Conservation (phyloP, 2,329 filamentous ascomycete species). For the Aspergillus candidus region DNA sequence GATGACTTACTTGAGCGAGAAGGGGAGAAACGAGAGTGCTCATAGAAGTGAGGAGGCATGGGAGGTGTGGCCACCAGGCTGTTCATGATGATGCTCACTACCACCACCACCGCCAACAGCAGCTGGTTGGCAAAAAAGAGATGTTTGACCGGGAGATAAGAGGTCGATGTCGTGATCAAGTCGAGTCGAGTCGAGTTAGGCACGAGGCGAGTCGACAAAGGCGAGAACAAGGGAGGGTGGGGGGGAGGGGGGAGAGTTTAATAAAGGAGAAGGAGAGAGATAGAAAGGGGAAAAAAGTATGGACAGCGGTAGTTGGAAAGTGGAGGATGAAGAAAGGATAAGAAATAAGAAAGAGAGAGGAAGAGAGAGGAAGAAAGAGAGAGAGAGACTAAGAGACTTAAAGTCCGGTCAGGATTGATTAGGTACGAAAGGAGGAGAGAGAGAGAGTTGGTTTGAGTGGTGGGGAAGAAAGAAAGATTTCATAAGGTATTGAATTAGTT, state of each 20-base stretch:
- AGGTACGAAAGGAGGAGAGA: slow-evolving; percentile 8
- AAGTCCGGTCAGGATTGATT: slow-evolving; percentile 1
- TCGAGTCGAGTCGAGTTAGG: no score
- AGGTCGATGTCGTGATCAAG: no score
- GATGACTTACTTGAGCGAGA: slow-evolving; percentile 51
- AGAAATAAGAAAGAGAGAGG: slow-evolving; percentile 1
- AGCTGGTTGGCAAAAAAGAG: slow-evolving; percentile 23
- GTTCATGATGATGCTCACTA: slow-evolving; percentile 48
- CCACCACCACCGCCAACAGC: slow-evolving; percentile 13
- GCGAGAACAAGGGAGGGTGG: slow-evolving; percentile 7
- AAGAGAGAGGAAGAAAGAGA: slow-evolving; percentile 1
- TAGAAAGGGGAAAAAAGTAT: slow-evolving; percentile 5
- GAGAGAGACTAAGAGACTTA: slow-evolving; percentile 8
- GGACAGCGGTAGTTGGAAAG: slow-evolving; percentile 2
- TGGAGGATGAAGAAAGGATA: slow-evolving; percentile 8
- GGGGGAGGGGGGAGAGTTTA: slow-evolving; percentile 21
- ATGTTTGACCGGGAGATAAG: no score
- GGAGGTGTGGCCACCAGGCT: slow-evolving; percentile 53
- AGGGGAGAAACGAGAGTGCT: slow-evolving; percentile 54
- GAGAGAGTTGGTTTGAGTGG: slow-evolving; percentile 1
- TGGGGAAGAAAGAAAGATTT: slow-evolving; percentile 4
- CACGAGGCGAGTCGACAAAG: no score
- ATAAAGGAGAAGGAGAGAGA: slow-evolving; percentile 8
- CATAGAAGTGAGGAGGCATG: slow-evolving; percentile 58
- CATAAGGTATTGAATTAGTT: neutral